phyloP scores from a whole-genome alignment of 345 rosid genomes.

The Citrus hindsii region DNA sequence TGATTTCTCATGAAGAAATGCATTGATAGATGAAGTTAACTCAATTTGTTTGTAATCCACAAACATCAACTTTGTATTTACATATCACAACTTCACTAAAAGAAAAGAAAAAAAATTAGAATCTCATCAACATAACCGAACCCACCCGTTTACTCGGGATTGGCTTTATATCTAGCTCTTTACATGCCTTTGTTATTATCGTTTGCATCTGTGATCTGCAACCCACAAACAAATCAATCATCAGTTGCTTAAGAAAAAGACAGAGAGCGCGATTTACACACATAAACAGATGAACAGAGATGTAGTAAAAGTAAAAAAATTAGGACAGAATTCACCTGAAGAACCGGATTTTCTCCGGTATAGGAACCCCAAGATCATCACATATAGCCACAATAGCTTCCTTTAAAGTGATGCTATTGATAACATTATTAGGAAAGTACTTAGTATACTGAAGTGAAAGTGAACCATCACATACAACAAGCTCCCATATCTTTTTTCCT shows the following conservation, averaged over 20 bases:
- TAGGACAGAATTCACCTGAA: conserved; percentile 49
- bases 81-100: not conserved
- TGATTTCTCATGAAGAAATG: not conserved
- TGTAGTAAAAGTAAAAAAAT: not conserved
- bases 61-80: not conserved
- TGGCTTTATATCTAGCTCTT: conserved; percentile 75
- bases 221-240: conserved; percentile 5
- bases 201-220: conserved; percentile 96
- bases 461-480: conserved; percentile 82
- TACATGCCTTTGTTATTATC: conserved; percentile 77
- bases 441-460: conserved; percentile 85
- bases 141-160: conserved; percentile 88
- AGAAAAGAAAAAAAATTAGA: conserved; percentile 2
- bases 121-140: not conserved
- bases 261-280: not conserved
- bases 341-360: conserved; percentile 77
- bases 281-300: not conserved
- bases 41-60: not conserved
- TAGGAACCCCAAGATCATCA: conserved; percentile 68
- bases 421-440: conserved; percentile 87
- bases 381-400: conserved; percentile 64
- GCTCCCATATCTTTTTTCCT: conserved; percentile 96
- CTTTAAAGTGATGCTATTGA: conserved; percentile 83
- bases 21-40: not conserved
- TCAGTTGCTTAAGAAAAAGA: not conserved